Conservation (phyloP, 495 filamentous ascomycete species). For the Cenococcum geophilum region DNA sequence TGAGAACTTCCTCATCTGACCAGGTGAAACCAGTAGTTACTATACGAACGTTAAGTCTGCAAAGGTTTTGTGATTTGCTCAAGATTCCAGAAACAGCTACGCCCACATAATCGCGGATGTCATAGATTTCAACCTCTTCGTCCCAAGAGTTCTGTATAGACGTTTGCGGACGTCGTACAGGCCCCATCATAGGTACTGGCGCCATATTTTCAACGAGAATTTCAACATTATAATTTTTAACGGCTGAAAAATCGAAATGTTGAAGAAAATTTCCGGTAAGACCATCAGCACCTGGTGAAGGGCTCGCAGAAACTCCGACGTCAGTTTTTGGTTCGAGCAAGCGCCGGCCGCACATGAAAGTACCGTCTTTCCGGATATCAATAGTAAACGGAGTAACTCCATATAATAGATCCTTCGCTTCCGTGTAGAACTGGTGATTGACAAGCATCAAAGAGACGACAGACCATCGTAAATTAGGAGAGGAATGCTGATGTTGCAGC, state of each 20-base stretch:
- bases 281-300: constrained; percentile 6
- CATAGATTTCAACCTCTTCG: constrained; percentile 32
- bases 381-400: constrained; percentile 22
- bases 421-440: constrained; percentile 17
- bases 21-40: constrained; percentile 21
- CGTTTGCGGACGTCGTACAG: neutral
- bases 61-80: constrained; percentile 18
- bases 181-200: neutral
- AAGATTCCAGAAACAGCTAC: constrained; percentile 23
- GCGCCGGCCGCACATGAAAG: constrained; percentile 28
- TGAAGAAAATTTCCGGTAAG: constrained; percentile 12
- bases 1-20: constrained; percentile 16
- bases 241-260: constrained; percentile 18
- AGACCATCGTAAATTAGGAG: neutral
- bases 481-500: neutral
- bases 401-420: constrained; percentile 24
- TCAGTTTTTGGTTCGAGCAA: constrained; percentile 21
- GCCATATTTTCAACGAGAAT: constrained; percentile 26
- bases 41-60: constrained; percentile 21
- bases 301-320: constrained; percentile 14
- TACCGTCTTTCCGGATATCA: constrained; percentile 27
- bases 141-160: constrained; percentile 10
- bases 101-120: constrained; percentile 27
- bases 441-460: constrained; percentile 15
- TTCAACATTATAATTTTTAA: constrained; percentile 29